Evolutionary conservation across 106 monocot species (phyloP).

Genomic region (Cymbidium sinense): DNA sequence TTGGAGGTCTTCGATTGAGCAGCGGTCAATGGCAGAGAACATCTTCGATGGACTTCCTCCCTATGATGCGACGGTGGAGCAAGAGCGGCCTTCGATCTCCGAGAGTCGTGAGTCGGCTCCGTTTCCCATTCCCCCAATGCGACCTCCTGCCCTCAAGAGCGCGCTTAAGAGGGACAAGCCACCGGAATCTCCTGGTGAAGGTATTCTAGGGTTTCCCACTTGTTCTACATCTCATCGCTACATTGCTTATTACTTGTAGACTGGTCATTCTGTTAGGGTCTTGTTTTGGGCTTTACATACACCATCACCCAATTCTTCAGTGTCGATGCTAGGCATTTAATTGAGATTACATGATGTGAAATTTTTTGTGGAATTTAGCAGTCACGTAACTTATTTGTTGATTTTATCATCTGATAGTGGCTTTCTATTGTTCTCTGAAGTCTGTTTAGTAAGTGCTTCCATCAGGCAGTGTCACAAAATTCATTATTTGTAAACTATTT

Average conservation of each 20-base stretch:
- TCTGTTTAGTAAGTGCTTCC: background rate
- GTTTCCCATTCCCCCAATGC: background rate
- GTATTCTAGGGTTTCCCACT: slow-evolving; percentile 18
- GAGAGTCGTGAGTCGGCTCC: background rate
- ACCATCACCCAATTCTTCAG: too few species aligned
- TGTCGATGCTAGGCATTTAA: background rate
- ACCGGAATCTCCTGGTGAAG: slow-evolving; percentile 27
- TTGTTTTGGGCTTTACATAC: too few species aligned
- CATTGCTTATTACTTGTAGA: background rate
- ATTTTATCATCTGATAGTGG: background rate
- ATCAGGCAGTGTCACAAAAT: background rate
- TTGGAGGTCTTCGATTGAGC: background rate
- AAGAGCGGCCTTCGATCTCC: background rate
- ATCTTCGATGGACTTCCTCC: slow-evolving; percentile 24
- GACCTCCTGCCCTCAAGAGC: slow-evolving; percentile 16
- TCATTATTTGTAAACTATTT: too few species aligned
- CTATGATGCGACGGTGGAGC: background rate
- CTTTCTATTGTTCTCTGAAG: background rate
- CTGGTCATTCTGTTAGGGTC: background rate
- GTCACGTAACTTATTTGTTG: background rate
- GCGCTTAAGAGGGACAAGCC: slow-evolving; percentile 7
- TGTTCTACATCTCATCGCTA: too few species aligned
- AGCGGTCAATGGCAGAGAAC: slow-evolving; percentile 14
- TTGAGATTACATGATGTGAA: background rate
- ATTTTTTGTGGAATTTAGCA: background rate